phyloP scores from a whole-genome alignment of 768 basidiomycete genomes.

The Collybiopsis confluens region DNA sequence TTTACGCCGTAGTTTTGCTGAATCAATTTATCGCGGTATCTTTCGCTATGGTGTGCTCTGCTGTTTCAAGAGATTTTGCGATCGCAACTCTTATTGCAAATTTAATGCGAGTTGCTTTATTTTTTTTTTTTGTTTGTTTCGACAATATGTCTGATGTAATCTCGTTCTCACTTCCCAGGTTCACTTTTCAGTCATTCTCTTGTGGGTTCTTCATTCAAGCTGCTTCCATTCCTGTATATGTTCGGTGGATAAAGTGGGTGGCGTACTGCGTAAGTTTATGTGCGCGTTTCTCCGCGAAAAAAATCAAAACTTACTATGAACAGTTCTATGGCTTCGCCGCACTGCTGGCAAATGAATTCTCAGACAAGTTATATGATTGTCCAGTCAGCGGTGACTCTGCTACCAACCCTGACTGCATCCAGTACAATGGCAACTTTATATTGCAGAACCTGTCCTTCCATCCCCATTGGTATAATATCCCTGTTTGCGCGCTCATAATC shows the following conservation, averaged over 20 bases:
- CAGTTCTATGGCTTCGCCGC: constrained; percentile 12
- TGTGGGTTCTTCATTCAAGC: constrained; percentile 66
- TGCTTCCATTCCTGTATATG: constrained; percentile 54
- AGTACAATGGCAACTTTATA: constrained; percentile 9
- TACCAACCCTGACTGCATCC: constrained; percentile 4
- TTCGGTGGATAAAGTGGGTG: constrained; percentile 69
- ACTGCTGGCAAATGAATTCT: constrained; percentile 8
- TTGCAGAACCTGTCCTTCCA: constrained; percentile 6
- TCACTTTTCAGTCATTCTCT: constrained; percentile 52
- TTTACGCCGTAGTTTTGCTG: constrained; percentile 58
- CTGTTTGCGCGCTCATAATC: constrained; percentile 7
- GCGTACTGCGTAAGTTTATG: constrained; percentile 34
- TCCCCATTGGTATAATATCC: constrained; percentile 5
- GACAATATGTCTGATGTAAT: constrained; percentile 16
- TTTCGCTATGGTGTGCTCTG: constrained; percentile 19
- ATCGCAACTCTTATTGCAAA: constrained; percentile 65
- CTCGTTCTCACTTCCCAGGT: not conserved
- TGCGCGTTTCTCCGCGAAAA: too few relatives aligned
- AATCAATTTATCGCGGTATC: constrained; percentile 56
- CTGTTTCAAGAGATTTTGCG: constrained; percentile 45
- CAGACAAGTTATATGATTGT: constrained; percentile 8
- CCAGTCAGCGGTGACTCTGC: constrained; percentile 1
- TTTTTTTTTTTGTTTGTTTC: constrained; percentile 34
- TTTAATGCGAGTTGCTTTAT: constrained; percentile 35
- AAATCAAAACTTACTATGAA: not conserved